phyloP scores from a whole-genome alignment of 768 basidiomycete species.

The Chiua virens region DNA sequence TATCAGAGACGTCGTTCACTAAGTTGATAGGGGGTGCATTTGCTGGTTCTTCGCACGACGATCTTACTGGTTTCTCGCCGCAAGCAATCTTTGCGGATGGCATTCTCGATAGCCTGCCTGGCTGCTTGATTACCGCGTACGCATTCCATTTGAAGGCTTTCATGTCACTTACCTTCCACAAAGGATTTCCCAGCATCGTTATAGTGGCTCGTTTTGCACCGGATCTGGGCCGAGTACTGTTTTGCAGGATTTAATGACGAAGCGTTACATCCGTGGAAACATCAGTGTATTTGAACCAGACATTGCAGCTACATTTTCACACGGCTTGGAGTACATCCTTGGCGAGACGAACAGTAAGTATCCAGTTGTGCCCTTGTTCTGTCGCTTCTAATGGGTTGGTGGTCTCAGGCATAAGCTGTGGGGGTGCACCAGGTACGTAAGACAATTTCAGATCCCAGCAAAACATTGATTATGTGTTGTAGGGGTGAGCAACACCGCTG shows the following conservation, averaged over 20 bases:
- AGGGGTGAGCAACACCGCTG: constrained; percentile 68
- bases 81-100: constrained; percentile 55
- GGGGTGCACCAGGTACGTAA: constrained; percentile 33
- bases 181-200: constrained; percentile 42
- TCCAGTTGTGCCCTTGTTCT: constrained; percentile 12
- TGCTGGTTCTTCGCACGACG: constrained; percentile 47
- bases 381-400: constrained; percentile 1
- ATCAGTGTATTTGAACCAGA: constrained; percentile 52
- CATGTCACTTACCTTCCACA: too few relatives aligned
- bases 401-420: constrained; percentile 33
- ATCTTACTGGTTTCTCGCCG: constrained; percentile 53
- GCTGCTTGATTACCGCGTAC: constrained; percentile 54
- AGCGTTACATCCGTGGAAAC: constrained; percentile 56
- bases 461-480: constrained; percentile 18
- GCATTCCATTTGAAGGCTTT: constrained; percentile 14
- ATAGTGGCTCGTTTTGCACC: constrained; percentile 61
- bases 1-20: constrained; percentile 39
- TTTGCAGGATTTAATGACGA: constrained; percentile 67
- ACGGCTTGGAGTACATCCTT: constrained; percentile 55
- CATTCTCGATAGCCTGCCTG: constrained; percentile 48
- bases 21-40: constrained; percentile 53
- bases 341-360: constrained; percentile 62
- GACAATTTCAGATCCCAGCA: background rate
- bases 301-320: constrained; percentile 46
- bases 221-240: constrained; percentile 53